Evolutionary conservation across 257 asterid genomes (phyloP), one percentile per base, ranked within the genome.

Genomic region (Dorcoceras hygrometricum): DNA sequence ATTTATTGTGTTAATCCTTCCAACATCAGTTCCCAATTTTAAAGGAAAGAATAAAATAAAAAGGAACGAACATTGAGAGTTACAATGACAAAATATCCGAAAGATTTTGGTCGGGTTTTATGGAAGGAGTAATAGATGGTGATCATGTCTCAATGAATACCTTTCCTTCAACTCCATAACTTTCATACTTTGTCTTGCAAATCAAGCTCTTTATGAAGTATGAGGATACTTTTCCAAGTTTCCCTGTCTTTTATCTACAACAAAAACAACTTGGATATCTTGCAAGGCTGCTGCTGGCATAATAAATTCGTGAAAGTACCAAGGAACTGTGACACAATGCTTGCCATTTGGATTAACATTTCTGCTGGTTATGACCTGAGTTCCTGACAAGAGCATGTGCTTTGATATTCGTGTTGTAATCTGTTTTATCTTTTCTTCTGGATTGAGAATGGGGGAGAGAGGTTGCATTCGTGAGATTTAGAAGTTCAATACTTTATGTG

Each of bases 1-100:
- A n/a, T n/a, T n/a, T n/a, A n/a, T n/a, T n/a, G n/a, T n/a, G n/a
- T n/a, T n/a, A n/a, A n/a, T n/a, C n/a, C n/a, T n/a, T n/a, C n/a
- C n/a, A 66, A 61, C 60, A 36, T 9, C 22, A 62, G 73, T 46
- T 64, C 9, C 70, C 27, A 24, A 63, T 36, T n/a, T n/a, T 54
- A 39, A 55, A 34, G 62, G 65, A 25, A 53, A 34, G 9, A 55
- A 28, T 22, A 16, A 43, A 11, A 55, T 7, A 34, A 55, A 39
- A 51, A 46, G 57, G 50, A 51, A 48, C 23, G 59, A 59, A 60
- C 54, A 60, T 5, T 18, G 7, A 16, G 36, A 23, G 29, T 7
- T 25, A 57, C 51, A 69, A 50, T 22, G 27, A 11, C 61, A 7
- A 16, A 2, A 39, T 8, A 0, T 23, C 27, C 31, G 26, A 9